These are phyloP conservation scores for Colletotrichum sp. DNA, from an alignment of 2,329 filamentous ascomycete species.

Conservation along the genomic window DNA sequence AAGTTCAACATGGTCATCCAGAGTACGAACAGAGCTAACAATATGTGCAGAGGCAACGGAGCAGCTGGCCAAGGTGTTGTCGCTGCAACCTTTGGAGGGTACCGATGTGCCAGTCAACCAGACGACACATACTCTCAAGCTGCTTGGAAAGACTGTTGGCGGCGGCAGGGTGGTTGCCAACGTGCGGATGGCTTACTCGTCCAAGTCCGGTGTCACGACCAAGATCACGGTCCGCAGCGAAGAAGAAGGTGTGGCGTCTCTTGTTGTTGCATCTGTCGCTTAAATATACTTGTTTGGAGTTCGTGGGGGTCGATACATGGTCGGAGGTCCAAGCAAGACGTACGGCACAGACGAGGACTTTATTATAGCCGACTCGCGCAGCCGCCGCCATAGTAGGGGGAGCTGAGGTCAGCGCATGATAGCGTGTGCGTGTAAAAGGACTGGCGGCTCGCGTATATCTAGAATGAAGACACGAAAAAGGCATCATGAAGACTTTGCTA, in stretches of 20 bases:
- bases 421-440: slow-evolving; percentile 7
- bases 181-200: slow-evolving; percentile 91
- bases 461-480: slow-evolving; percentile 21
- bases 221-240: slow-evolving; percentile 94
- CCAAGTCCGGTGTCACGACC: slow-evolving; percentile 92
- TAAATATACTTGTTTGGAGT: slow-evolving; percentile 47
- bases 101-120: slow-evolving; percentile 89
- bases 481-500: background rate
- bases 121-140: slow-evolving; percentile 91
- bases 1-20: slow-evolving; percentile 42
- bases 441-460: slow-evolving; percentile 15
- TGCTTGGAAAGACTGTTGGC: slow-evolving; percentile 92
- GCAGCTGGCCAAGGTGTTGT: slow-evolving; percentile 83
- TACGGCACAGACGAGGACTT: slow-evolving; percentile 7
- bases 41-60: slow-evolving; percentile 82
- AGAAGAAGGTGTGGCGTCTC: slow-evolving; percentile 86
- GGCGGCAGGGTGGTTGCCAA: slow-evolving; percentile 88
- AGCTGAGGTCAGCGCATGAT: background rate
- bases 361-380: slow-evolving; percentile 9
- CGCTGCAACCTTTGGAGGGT: slow-evolving; percentile 91
- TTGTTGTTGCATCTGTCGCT: slow-evolving; percentile 85
- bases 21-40: slow-evolving; percentile 18
- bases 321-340: slow-evolving; percentile 17
- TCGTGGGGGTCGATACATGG: slow-evolving; percentile 17
- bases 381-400: background rate